Base-by-base conservation (phyloP, 164 flowering plant species). In the Litsea cubeba region DNA sequence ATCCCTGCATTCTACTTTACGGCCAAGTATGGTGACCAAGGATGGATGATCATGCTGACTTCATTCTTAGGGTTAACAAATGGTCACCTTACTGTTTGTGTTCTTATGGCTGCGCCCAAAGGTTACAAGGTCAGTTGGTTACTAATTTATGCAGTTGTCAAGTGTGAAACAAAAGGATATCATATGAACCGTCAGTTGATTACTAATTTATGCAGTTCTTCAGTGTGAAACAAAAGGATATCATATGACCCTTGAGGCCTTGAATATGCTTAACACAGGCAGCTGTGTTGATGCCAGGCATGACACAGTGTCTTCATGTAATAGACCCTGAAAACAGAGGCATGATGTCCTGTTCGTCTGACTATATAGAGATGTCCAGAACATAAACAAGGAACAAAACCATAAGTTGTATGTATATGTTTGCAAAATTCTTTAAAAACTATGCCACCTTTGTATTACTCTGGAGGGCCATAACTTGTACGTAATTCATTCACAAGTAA, bases 1-100 rank as follows among this genome's bases (percentile, higher is more conserved):
- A 69, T 93, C 63, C 97, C 97, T 15, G 88, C 90, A 51, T 93
- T 93, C 83, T 93, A 90, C 63, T 87, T 90, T 82, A 90, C 94
- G 0, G 90, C 94, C 22, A 88, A 88, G 70, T 88, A 86, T 63
- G 92, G 90, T 15, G 87, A 80, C 69, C 91, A 92, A 50, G 97
- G 97, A 23, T 92, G 91, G 91, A 90, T 92, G 95, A 92, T 90
- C 60, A 17, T 85, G 79, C 78, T 90, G 18, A 82, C 87, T 20
- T 86, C 89, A 18, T 75, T 88, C 78, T 72, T 92, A 74, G 95
- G 97, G 14, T 69, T 89, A 50, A 80, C 78, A 22, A 88, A 89
- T 71, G 97, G 97, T n/a, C 83, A 90, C 70, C 86, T 92, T 57
- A 89, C 93, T 14, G 92, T 92, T 50, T 89, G 95, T 62, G 86